These are phyloP conservation scores for Pseudocercospora macadamiae DNA, from an alignment of 2,329 filamentous ascomycete species.

Conservation along the genomic window DNA sequence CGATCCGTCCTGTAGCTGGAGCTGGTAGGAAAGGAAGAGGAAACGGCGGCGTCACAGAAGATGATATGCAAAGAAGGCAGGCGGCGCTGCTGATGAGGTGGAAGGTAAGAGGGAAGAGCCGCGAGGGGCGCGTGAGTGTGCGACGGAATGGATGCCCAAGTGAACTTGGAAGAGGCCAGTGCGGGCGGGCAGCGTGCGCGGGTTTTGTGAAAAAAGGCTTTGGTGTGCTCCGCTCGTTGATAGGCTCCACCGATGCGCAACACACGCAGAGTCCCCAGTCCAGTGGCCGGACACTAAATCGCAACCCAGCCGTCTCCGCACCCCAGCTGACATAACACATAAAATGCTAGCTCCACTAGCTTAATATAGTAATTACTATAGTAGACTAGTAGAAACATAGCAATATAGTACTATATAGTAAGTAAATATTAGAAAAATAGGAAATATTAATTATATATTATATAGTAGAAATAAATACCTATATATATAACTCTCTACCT, in stretches of 20 bases:
- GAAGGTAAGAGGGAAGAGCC: neutral
- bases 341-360: too few relatives aligned
- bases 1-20: slow-evolving; percentile 14
- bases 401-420: too few relatives aligned
- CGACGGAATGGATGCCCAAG: neutral
- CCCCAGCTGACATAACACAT: too few relatives aligned
- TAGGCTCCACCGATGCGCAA: slow-evolving; percentile 14
- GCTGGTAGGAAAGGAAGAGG: slow-evolving; percentile 4
- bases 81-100: neutral
- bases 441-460: too few relatives aligned
- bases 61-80: slow-evolving; percentile 6
- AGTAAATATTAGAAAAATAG: too few relatives aligned
- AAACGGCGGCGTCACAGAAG: slow-evolving; percentile 1
- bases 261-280: neutral
- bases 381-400: too few relatives aligned
- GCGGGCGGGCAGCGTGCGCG: slow-evolving; percentile 12
- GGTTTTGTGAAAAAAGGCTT: slow-evolving; percentile 9
- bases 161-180: neutral
- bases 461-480: too few relatives aligned
- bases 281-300: too few relatives aligned
- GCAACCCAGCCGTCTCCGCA: too few relatives aligned
- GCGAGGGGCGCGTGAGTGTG: neutral
- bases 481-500: too few relatives aligned
- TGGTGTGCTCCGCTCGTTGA: slow-evolving; percentile 11
- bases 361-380: too few relatives aligned